Base-by-base conservation (phyloP, 2,329 filamentous ascomycete species). In the Colletotrichum camelliae region DNA sequence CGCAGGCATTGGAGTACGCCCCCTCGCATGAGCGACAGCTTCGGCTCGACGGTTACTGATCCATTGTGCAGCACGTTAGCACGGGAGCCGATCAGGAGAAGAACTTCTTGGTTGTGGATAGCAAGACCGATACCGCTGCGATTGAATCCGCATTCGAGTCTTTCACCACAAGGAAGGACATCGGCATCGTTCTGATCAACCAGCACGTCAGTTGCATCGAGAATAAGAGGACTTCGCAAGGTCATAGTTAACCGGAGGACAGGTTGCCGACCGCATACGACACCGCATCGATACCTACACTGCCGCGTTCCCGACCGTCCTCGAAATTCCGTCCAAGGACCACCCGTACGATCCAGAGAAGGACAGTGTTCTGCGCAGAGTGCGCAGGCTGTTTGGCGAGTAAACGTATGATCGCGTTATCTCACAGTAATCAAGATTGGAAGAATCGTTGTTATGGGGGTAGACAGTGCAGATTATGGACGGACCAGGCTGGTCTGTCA, bases 261-360 rank as follows among this genome's bases (percentile, higher is more conserved):
- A 98, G 96, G 91, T 99, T 82, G 97, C 97, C 67, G 97, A 99
- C 84, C 93, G 92, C 84, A 99, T 99, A 91, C 92, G 97, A 84
- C 91, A 96, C 84, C 93, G 93, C 77, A 94, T 99, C 80, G 97
- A 99, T 85, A 93, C 92, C 48, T 98, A 98, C 86, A 96, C 95
- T 24, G 95, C 96, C 66, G 96, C 97, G 6, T 99, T 99, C 86
- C 97, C 97, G n/a, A 94, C 96, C 27, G 91, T 99, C 70, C 92
- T 99, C 74, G 97, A 99, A 86, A 98, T 99, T 77, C 97, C 97
- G 29, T 98, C 95, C 87, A 99, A 99, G 89, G 97, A 99, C 85
- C 97, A 99, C 84, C 97, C 97, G 3, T 99, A 99, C 83, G 96
- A 99, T 81, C 97, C 97, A 0, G 97, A 99, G 87, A 99, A 99